Percentiles rank a stretch among this genome's conserved stretches.
phyloP scores from a whole-genome alignment of 306 rosid genomes.

The Mucuna pruriens region DNA sequence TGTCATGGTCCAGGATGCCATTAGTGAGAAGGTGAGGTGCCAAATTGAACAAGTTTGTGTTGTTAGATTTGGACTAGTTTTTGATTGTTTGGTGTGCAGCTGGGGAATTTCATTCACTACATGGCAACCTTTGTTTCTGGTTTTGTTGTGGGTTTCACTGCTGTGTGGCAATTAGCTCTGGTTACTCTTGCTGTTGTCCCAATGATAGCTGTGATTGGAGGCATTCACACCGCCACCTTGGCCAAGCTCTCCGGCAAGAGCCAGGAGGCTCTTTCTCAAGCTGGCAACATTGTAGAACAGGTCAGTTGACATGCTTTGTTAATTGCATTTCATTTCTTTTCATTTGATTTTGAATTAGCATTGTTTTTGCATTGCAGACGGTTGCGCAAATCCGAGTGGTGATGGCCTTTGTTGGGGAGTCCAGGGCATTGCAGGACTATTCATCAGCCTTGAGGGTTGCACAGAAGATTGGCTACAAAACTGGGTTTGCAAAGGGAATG shows the following conservation, averaged over 20 bases:
- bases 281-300: constrained; percentile 95
- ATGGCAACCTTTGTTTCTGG: constrained; percentile 99
- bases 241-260: constrained; percentile 87
- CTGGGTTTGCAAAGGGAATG: constrained; percentile 91
- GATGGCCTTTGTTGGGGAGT: constrained; percentile 79
- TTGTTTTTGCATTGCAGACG: constrained; percentile 59
- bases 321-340: constrained; percentile 10
- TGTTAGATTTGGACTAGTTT: constrained; percentile 26
- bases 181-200: constrained; percentile 98
- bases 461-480: constrained; percentile 85
- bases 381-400: constrained; percentile 93
- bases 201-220: constrained; percentile 92
- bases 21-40: constrained; percentile 86
- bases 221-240: constrained; percentile 77
- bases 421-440: constrained; percentile 71
- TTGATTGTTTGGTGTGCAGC: constrained; percentile 58
- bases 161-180: constrained; percentile 95
- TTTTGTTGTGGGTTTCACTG: constrained; percentile 93
- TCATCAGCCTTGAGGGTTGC: constrained; percentile 77
- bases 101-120: constrained; percentile 95
- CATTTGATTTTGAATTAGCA: no score
- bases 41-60: background rate
- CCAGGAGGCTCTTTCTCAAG: constrained; percentile 92
- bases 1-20: constrained; percentile 97
- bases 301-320: constrained; percentile 42